Conservation (phyloP, 1,139 yeast genomes). For the Candida buenavistaensis region DNA sequence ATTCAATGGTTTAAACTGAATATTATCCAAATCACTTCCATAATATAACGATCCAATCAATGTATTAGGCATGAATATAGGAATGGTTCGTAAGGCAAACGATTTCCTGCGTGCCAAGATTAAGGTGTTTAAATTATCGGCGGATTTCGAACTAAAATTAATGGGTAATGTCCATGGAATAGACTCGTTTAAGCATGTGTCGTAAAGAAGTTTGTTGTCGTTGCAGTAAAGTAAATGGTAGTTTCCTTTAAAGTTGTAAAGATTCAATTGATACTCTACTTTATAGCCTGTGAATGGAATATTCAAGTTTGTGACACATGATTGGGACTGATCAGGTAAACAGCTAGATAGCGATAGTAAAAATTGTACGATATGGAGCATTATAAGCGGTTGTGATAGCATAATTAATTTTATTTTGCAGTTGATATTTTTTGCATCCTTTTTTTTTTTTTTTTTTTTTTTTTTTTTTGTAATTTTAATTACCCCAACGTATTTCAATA, state of each 20-base stretch:
- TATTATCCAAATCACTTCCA: slow-evolving; percentile 8
- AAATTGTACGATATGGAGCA: background rate
- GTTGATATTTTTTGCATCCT: no score
- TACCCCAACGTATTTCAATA: no score
- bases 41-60: slow-evolving; percentile 27
- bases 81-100: slow-evolving; percentile 22
- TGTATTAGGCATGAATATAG: slow-evolving; percentile 28
- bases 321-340: slow-evolving; percentile 15
- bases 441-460: no score
- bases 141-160: slow-evolving; percentile 7
- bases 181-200: slow-evolving; percentile 23
- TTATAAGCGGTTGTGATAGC: slow-evolving; percentile 1
- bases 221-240: slow-evolving; percentile 30
- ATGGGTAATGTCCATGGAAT: slow-evolving; percentile 26
- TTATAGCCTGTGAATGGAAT: slow-evolving; percentile 36
- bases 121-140: slow-evolving; percentile 10
- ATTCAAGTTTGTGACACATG: slow-evolving; percentile 14
- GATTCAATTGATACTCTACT: slow-evolving; percentile 27
- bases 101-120: slow-evolving; percentile 25
- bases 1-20: slow-evolving; percentile 8
- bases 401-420: no score
- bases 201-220: slow-evolving; percentile 31
- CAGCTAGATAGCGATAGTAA: no score
- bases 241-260: slow-evolving; percentile 15
- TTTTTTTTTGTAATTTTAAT: no score